Conservation (phyloP, 257 asterid genomes). For the Cinchona pubescens region DNA sequence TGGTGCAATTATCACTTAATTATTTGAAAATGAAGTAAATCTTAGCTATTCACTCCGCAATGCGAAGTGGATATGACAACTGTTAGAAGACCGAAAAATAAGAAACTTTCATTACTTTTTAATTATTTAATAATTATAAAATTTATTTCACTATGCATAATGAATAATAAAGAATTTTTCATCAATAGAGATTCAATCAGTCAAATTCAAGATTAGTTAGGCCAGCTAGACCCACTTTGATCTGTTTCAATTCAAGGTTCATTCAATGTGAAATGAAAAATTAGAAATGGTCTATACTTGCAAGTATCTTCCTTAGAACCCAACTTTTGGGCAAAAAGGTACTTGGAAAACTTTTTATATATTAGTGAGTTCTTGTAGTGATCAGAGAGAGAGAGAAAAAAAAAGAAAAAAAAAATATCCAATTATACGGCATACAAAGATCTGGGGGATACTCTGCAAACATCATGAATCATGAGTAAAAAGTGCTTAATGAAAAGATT, state of each 20-base stretch:
- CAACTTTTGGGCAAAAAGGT: background rate
- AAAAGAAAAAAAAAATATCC: too few relatives aligned
- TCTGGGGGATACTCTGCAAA: background rate
- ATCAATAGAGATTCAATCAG: background rate
- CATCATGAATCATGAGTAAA: background rate
- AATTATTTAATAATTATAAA: too few relatives aligned
- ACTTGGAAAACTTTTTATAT: background rate
- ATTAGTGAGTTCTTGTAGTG: background rate
- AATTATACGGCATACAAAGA: background rate
- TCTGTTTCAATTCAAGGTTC: background rate
- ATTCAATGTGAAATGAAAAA: background rate
- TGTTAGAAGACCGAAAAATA: too few relatives aligned
- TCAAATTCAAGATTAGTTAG: conserved; percentile 5
- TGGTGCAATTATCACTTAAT: too few relatives aligned
- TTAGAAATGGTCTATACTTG: background rate
- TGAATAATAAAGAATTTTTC: too few relatives aligned
- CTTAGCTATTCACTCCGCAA: too few relatives aligned
- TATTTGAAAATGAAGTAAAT: too few relatives aligned
- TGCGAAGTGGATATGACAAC: too few relatives aligned
- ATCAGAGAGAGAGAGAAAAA: background rate
- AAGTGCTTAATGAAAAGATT: background rate
- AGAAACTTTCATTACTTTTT: too few relatives aligned
- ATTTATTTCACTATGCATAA: too few relatives aligned
- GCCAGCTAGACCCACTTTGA: conserved; percentile 7
- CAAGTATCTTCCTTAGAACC: background rate